Conservation (phyloP, 768 basidiomycete species). For the Calocera cornea region DNA sequence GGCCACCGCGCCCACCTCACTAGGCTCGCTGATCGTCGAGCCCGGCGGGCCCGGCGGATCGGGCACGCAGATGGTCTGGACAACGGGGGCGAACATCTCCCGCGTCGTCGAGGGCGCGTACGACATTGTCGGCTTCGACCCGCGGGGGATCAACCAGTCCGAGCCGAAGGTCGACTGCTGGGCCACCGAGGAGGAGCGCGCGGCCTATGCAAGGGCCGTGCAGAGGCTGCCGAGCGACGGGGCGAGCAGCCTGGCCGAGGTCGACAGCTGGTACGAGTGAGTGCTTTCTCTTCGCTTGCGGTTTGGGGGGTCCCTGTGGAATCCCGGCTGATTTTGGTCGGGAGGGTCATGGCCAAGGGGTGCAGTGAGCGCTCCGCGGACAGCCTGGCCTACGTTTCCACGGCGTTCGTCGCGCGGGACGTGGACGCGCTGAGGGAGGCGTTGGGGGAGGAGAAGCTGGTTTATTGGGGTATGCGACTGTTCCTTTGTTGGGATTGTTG, state of each 20-base stretch:
- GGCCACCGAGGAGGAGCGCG: neutral
- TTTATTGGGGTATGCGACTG: conserved; percentile 8
- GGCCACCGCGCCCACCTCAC: neutral
- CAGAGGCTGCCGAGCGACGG: neutral
- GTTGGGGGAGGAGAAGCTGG: neutral
- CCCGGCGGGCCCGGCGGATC: conserved; percentile 13
- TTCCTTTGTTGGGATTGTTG: neutral
- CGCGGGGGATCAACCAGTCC: conserved; percentile 10
- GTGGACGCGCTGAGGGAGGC: neutral
- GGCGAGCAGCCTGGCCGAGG: neutral
- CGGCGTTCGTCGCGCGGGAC: conserved; percentile 10
- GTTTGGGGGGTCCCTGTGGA: neutral
- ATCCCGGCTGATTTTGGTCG: neutral
- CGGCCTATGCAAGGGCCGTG: neutral
- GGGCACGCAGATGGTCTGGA: conserved; percentile 9
- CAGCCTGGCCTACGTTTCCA: conserved; percentile 2
- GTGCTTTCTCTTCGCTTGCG: too few relatives aligned
- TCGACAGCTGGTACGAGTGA: neutral
- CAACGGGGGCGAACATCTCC: conserved; percentile 2
- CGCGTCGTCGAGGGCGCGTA: conserved; percentile 4
- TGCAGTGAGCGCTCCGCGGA: conserved; percentile 8
- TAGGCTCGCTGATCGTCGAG: conserved; percentile 11
- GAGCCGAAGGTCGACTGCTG: conserved; percentile 8
- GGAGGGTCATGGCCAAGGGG: neutral
- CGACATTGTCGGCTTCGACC: conserved; percentile 12